Evolutionary conservation across 257 asterid genomes (phyloP).

Genomic region (Voacanga thouarsii): DNA sequence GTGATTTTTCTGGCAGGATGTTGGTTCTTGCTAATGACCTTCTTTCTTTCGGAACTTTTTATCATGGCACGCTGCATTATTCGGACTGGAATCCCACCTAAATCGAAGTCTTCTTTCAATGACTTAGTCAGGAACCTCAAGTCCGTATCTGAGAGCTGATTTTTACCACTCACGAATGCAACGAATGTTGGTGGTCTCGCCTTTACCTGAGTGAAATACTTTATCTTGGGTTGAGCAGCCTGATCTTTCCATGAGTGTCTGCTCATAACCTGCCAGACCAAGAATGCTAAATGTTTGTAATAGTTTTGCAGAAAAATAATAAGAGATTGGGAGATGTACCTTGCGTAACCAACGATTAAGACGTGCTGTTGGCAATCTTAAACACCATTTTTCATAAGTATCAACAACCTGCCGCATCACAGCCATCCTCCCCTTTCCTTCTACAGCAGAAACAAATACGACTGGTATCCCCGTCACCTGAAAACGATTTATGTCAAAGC

Average conservation of each 20-base stretch:
- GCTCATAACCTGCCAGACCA: slow-evolving; percentile 74
- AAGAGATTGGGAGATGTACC: slow-evolving; percentile 26
- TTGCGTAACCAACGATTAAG: slow-evolving; percentile 90
- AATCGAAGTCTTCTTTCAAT: slow-evolving; percentile 82
- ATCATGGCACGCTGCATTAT: slow-evolving; percentile 64
- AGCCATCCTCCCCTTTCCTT: slow-evolving; percentile 65
- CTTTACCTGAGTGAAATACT: slow-evolving; percentile 94
- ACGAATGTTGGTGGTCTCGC: slow-evolving; percentile 98
- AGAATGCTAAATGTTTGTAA: neutral
- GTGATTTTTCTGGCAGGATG: slow-evolving; percentile 28
- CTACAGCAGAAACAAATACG: slow-evolving; percentile 87
- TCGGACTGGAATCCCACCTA: slow-evolving; percentile 91
- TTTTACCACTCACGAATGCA: slow-evolving; percentile 76
- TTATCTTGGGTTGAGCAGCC: slow-evolving; percentile 90
- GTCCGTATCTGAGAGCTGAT: slow-evolving; percentile 64
- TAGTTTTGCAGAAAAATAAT: neutral
- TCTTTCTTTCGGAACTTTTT: slow-evolving; percentile 31
- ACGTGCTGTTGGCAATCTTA: slow-evolving; percentile 79
- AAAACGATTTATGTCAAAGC: slow-evolving; percentile 6
- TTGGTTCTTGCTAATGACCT: slow-evolving; percentile 31
- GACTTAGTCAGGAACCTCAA: slow-evolving; percentile 82
- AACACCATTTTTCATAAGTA: slow-evolving; percentile 86
- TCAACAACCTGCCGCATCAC: slow-evolving; percentile 78
- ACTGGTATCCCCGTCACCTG: slow-evolving; percentile 92
- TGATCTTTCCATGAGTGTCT: slow-evolving; percentile 95